Evolutionary conservation across 2,329 filamentous ascomycete species (phyloP).

Genomic region (Pseudogymnoascus sp.): DNA sequence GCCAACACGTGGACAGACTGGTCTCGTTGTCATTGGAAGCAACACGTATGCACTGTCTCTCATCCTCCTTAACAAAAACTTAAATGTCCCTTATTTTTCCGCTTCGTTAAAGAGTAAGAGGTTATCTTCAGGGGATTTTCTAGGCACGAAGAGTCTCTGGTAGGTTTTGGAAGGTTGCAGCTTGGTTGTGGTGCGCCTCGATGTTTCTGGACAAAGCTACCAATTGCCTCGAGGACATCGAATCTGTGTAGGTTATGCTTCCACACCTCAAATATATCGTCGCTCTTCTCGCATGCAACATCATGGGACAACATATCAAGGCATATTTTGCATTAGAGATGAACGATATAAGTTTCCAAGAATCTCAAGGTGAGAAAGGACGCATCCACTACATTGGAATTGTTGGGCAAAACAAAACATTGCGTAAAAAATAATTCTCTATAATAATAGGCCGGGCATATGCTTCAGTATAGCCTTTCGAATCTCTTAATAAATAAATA

Average conservation of each 20-base stretch:
- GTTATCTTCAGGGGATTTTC: slow-evolving; percentile 24
- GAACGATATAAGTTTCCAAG: neutral
- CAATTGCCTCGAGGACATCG: neutral
- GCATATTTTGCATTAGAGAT: neutral
- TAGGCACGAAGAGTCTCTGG: slow-evolving; percentile 27
- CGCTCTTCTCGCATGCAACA: neutral
- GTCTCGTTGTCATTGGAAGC: neutral
- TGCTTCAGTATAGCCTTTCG: neutral
- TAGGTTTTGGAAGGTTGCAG: slow-evolving; percentile 25
- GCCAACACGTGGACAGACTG: neutral
- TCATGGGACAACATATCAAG: neutral
- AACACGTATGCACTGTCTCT: neutral
- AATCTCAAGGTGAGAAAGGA: neutral
- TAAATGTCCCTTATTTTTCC: slow-evolving; percentile 25
- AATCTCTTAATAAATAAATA: neutral
- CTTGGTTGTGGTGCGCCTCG: neutral
- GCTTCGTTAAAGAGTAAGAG: slow-evolving; percentile 22
- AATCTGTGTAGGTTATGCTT: neutral
- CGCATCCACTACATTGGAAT: neutral
- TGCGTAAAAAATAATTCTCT: neutral
- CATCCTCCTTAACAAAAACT: slow-evolving; percentile 27
- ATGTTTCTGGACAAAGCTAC: neutral
- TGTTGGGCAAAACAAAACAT: neutral
- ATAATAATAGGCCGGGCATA: neutral
- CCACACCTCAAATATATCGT: neutral